Conservation (phyloP, 805 yeast species). For the Hanseniaspora lachancei region DNA sequence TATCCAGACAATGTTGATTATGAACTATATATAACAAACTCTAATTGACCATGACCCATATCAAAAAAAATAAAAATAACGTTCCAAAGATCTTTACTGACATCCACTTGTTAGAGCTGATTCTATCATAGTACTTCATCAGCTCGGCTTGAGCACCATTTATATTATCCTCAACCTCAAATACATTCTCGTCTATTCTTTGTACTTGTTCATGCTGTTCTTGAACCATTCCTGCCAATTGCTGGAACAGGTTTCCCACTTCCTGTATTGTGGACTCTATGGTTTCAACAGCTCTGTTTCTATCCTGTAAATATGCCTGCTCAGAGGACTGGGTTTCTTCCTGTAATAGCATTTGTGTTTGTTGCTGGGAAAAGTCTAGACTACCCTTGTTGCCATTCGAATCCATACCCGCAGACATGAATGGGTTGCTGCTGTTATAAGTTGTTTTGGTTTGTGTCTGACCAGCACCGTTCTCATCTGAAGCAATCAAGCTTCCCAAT, state of each 20-base stretch:
- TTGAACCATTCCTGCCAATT: constrained; percentile 91
- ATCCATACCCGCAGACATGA: constrained; percentile 25
- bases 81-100: constrained; percentile 82
- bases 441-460: constrained; percentile 13
- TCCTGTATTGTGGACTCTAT: constrained; percentile 95
- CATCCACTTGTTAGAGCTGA: constrained; percentile 84
- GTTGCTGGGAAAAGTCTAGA: constrained; percentile 54
- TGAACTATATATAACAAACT: not conserved
- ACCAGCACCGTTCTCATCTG: not conserved
- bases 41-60: constrained; percentile 68
- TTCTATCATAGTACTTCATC: constrained; percentile 74
- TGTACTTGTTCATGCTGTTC: constrained; percentile 96
- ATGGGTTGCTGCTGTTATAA: constrained; percentile 31
- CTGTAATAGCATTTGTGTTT: constrained; percentile 66
- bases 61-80: constrained; percentile 56
- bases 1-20: no score
- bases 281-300: constrained; percentile 85
- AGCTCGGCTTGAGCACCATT: constrained; percentile 90
- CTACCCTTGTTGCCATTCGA: constrained; percentile 6
- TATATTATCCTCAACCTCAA: constrained; percentile 79
- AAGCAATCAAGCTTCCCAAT: constrained; percentile 62
- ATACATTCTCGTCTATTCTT: constrained; percentile 87
- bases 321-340: constrained; percentile 47
- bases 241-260: constrained; percentile 87
- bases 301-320: constrained; percentile 58